Base-by-base conservation (phyloP, 1,284 basidiomycete genomes). In the Apiotrichum veenhuisii region DNA sequence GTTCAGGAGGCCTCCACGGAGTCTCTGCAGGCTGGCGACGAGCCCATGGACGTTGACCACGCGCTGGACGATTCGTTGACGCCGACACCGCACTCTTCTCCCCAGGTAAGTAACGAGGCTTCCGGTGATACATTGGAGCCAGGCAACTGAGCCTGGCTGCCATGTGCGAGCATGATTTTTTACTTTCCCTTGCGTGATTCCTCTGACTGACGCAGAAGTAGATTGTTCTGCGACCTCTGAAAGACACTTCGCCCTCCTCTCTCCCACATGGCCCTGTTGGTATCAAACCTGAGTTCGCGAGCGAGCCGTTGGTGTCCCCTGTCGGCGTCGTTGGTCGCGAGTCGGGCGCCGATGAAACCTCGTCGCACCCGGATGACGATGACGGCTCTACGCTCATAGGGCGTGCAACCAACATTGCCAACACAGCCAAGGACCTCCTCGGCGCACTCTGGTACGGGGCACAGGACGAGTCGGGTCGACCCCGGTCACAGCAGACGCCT, bases 41-140 rank as follows among this genome's bases (percentile, higher is more conserved):
- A 67, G 50, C 53, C 59, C 23, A 69, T 69, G 64, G 72, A 72
- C 46, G 64, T 70, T 15, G 67, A 73, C 44, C 70, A 73, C 50
- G 61, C 69, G 25, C 69, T 71, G 18, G 72, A 75, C 48, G 54
- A 70, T 42, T 70, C 70, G 34, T 62, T 66, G 17, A 78, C 77
- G 10, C 77, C 76, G 11, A 78, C 77, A 3, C 76, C 77, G 2
- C 76, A 78, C 63, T 77, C 76, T n/a, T 77, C 75, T 38, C 77
- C 77, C 33, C 72, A 76, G 61, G 77, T 78, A 59, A 68, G 76
- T 69, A 25, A n/a, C 38, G 12, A 20, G 8, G 20, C 14, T 22
- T 41, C 40, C 40, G 20, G 14, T 41, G 40, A 41, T 10, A 5
- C 38, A 20, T 5, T 30, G n/a, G n/a, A n/a, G n/a, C 30, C 30